Evolutionary conservation across 2,329 filamentous ascomycete genomes (phyloP).

Genomic region (Phaeosphaeriaceae sp.): DNA sequence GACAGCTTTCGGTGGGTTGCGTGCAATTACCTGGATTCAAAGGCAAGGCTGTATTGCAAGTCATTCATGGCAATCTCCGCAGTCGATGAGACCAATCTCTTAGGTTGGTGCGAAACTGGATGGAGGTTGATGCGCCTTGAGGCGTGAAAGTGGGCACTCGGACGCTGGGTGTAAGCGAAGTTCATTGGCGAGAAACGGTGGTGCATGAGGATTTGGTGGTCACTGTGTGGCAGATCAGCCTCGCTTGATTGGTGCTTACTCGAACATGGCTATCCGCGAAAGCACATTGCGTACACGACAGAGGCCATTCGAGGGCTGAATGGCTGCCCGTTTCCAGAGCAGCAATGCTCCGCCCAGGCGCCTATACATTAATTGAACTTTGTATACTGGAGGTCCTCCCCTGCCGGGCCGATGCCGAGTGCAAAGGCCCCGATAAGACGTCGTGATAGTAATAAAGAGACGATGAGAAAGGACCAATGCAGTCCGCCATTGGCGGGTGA

Average conservation of each 20-base stretch:
- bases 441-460: slow-evolving; percentile 29
- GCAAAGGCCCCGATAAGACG: slow-evolving; percentile 25
- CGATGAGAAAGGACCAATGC: slow-evolving; percentile 17
- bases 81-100: slow-evolving; percentile 22
- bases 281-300: slow-evolving; percentile 27
- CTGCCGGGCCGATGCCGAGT: slow-evolving; percentile 32
- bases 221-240: slow-evolving; percentile 43
- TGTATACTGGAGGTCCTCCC: slow-evolving; percentile 37
- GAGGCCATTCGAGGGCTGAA: slow-evolving; percentile 25
- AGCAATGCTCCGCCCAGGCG: slow-evolving; percentile 28
- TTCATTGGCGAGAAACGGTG: slow-evolving; percentile 43
- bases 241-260: slow-evolving; percentile 37
- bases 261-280: slow-evolving; percentile 19
- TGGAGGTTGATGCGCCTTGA: slow-evolving; percentile 11
- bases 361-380: slow-evolving; percentile 43
- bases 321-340: slow-evolving; percentile 28
- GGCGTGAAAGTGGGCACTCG: slow-evolving; percentile 20
- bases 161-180: slow-evolving; percentile 17
- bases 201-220: slow-evolving; percentile 37
- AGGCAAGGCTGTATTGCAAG: slow-evolving; percentile 30
- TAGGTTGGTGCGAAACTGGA: slow-evolving; percentile 18
- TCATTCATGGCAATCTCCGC: slow-evolving; percentile 27
- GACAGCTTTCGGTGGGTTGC: slow-evolving; percentile 21
- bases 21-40: slow-evolving; percentile 24
- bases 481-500: slow-evolving; percentile 20